Evolutionary conservation across 129 eudicot species (phyloP).

Genomic region (Centella asiatica): DNA sequence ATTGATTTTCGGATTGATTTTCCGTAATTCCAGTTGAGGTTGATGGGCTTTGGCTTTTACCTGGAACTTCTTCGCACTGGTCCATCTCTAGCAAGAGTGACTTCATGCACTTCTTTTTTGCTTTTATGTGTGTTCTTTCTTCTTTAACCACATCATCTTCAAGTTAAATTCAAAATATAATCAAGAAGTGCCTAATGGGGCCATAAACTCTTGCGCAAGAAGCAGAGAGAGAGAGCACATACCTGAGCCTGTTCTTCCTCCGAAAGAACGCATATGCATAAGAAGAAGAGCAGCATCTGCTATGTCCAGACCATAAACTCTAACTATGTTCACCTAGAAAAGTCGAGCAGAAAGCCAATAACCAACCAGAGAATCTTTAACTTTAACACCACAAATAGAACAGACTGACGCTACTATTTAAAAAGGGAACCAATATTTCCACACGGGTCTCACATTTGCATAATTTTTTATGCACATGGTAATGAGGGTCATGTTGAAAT

Average conservation of each 20-base stretch:
- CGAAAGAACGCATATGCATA: slow-evolving; percentile 43
- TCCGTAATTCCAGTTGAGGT: background rate
- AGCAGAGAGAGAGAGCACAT: slow-evolving; percentile 1
- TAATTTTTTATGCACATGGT: no score
- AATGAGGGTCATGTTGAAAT: no score
- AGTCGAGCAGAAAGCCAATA: background rate
- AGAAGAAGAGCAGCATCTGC: slow-evolving; percentile 62
- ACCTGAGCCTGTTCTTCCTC: slow-evolving; percentile 34
- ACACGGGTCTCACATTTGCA: no score
- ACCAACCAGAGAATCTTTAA: background rate
- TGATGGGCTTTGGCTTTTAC: slow-evolving; percentile 11
- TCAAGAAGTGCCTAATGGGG: background rate
- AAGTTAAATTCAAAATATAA: slow-evolving; percentile 3
- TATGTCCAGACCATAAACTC: slow-evolving; percentile 50
- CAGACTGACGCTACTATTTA: no score
- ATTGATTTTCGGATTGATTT: slow-evolving; percentile 25
- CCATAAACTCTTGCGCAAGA: slow-evolving; percentile 3
- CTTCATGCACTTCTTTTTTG: slow-evolving; percentile 30
- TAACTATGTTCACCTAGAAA: slow-evolving; percentile 59
- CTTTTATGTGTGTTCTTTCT: slow-evolving; percentile 23
- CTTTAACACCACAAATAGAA: background rate
- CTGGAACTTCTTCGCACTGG: slow-evolving; percentile 14
- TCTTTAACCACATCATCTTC: slow-evolving; percentile 28
- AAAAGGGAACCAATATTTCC: no score
- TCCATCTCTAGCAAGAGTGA: slow-evolving; percentile 18